Evolutionary conservation across 73 alveolate species (phyloP).

Genomic region (Paramecium bursaria): DNA sequence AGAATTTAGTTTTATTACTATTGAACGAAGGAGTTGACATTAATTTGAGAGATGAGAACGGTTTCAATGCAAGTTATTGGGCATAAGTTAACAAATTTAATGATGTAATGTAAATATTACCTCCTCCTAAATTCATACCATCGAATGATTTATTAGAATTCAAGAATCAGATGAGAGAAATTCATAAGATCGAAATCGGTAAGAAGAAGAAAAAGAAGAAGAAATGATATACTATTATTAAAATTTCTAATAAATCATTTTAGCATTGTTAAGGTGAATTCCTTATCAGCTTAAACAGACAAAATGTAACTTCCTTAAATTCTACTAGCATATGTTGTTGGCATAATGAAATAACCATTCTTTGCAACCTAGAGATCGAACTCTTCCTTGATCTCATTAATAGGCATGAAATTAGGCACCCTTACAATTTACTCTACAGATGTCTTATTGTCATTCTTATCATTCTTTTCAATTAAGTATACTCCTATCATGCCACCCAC

Average conservation of each 20-base stretch:
- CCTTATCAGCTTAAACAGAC: conserved; percentile 84
- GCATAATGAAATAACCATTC: conserved; percentile 95
- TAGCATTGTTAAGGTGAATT: conserved; percentile 76
- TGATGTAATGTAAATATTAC: conserved; percentile 53
- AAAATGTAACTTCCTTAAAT: conserved; percentile 90
- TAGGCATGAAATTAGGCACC: conserved; percentile 90
- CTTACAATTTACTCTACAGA: conserved; percentile 61
- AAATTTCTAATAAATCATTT: conserved; percentile 60
- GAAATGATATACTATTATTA: too few relatives aligned
- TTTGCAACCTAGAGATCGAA: conserved; percentile 84
- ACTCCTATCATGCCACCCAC: conserved; percentile 94
- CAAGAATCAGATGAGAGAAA: conserved; percentile 69
- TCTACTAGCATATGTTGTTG: conserved; percentile 93
- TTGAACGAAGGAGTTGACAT: conserved; percentile 78
- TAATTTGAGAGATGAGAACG: conserved; percentile 80
- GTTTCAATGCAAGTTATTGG: conserved; percentile 84
- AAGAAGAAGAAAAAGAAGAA: conserved; percentile 66
- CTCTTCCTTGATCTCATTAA: conserved; percentile 86
- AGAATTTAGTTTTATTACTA: conserved; percentile 66
- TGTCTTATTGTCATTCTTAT: conserved; percentile 71
- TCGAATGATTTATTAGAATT: conserved; percentile 62
- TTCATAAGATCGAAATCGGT: conserved; percentile 64
- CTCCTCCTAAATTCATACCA: conserved; percentile 57
- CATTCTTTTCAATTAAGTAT: conserved; percentile 81
- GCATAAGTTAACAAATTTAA: conserved; percentile 61